Conservation (phyloP, 2,329 filamentous ascomycete genomes). For the Myriosclerotinia duriaeana region DNA sequence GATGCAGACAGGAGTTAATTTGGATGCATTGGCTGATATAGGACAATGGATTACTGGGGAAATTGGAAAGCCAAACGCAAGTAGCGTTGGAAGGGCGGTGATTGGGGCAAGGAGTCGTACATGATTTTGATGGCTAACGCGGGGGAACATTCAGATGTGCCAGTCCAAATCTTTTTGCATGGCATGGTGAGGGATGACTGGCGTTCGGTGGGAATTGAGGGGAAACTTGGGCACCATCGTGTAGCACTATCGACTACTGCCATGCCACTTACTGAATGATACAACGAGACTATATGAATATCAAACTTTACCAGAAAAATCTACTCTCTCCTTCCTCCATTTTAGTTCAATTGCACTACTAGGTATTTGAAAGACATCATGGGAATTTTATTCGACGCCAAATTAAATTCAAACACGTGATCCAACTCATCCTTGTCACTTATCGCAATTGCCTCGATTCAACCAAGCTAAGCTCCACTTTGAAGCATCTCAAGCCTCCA, state of each 20-base stretch:
- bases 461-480: constrained; percentile 24
- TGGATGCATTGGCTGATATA: constrained; percentile 65
- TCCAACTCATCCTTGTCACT: constrained; percentile 19
- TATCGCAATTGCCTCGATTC: constrained; percentile 27
- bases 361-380: background rate
- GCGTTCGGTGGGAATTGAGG: constrained; percentile 7
- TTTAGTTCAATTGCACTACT: no score
- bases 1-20: constrained; percentile 69
- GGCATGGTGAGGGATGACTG: background rate
- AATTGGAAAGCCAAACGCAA: constrained; percentile 62
- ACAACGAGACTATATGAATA: background rate
- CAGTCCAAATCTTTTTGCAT: background rate
- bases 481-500: constrained; percentile 26
- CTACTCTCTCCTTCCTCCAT: background rate
- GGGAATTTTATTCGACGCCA: background rate
- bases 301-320: background rate
- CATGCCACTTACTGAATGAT: background rate
- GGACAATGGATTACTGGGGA: constrained; percentile 70
- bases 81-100: constrained; percentile 66
- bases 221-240: background rate
- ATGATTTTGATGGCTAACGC: background rate
- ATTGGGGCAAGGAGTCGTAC: constrained; percentile 46
- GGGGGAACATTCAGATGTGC: background rate
- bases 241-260: background rate
- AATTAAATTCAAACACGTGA: background rate